These are phyloP conservation scores for Rosellinia necatrix DNA, from an alignment of 2,329 filamentous ascomycete genomes.

Conservation along the genomic window DNA sequence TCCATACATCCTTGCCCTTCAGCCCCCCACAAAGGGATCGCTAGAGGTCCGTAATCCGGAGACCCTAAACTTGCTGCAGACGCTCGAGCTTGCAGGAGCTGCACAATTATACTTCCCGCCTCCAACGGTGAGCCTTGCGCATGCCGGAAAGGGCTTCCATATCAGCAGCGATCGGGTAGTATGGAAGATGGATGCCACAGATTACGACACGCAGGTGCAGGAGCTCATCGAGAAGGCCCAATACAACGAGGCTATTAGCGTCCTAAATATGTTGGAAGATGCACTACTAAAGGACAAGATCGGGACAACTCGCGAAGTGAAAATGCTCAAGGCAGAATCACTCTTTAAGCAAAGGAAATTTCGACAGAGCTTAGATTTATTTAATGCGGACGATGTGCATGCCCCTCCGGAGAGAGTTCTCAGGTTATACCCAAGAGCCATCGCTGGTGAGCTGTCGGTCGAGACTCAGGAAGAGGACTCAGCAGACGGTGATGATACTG, in stretches of 20 bases:
- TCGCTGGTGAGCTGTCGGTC: constrained; percentile 79
- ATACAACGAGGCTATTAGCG: constrained; percentile 90
- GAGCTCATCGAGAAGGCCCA: constrained; percentile 74
- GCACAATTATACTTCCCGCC: constrained; percentile 88
- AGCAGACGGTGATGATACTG: constrained; percentile 50
- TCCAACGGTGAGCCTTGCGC: constrained; percentile 89
- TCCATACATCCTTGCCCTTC: constrained; percentile 88
- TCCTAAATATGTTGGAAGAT: constrained; percentile 89
- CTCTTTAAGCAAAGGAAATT: constrained; percentile 86
- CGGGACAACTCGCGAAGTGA: constrained; percentile 79
- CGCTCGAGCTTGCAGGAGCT: constrained; percentile 78
- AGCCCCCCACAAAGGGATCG: constrained; percentile 79
- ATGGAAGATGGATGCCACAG: constrained; percentile 93
- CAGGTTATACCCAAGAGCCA: constrained; percentile 77
- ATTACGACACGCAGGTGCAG: constrained; percentile 88
- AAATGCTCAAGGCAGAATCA: constrained; percentile 86
- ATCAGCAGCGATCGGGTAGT: constrained; percentile 89
- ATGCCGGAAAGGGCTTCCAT: constrained; percentile 94
- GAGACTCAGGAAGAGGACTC: constrained; percentile 53
- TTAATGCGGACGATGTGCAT: constrained; percentile 80
- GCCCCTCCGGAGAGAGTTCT: constrained; percentile 90
- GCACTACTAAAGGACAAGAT: constrained; percentile 84
- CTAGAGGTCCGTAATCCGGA: constrained; percentile 92
- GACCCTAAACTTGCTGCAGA: constrained; percentile 87
- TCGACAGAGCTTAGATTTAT: constrained; percentile 83